Evolutionary conservation across 1,139 yeast genomes (phyloP), one percentile per base, ranked within the genome.

Genomic region (Groenewaldozyma auringiensis): DNA sequence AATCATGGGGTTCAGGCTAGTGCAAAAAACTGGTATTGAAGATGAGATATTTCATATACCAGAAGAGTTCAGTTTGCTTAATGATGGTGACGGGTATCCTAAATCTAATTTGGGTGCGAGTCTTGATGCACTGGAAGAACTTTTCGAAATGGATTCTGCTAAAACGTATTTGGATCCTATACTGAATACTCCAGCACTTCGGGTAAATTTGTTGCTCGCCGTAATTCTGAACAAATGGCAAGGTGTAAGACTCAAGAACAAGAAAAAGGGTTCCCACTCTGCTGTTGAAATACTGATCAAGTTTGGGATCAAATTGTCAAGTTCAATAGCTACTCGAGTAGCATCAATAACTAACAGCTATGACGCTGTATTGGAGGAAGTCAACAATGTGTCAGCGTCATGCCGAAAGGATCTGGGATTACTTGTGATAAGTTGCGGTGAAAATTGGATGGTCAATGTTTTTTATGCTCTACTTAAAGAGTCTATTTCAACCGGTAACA

Each of bases 291-390:
- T 71, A 21, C 70, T 84, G 2, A 62, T 85, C 34, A 74, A 79
- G 52, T 88, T 84, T 47, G 92, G 94, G 0, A 64, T 89, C 37
- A 81, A 83, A 56, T 71, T 81, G 47, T 79, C 88, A 14, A 75
- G 76, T 44, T 63, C 65, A 39, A 82, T 80, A 37, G 78, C 78
- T 13, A 78, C 74, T 2, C 64, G 71, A 11, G 75, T 79, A 1
- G 62, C 78, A 1, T 64, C 68, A 37, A 64, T 78, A 13, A 62
- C 70, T 2, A 61, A 66, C 3, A 55, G 59, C 1, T 52, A 56
- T 11, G 50, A 51, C 0, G 48, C 53, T 3, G 68, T 69, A 43
- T 54, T 57, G 3, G 53, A 55, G 2, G 57, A 66, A 1, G 51
- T 62, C 44, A 4, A 29, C 2, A n/a, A 33, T 34, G 18, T 35